phyloP scores from a whole-genome alignment of 768 basidiomycete species.

The Mycena belliarum region DNA sequence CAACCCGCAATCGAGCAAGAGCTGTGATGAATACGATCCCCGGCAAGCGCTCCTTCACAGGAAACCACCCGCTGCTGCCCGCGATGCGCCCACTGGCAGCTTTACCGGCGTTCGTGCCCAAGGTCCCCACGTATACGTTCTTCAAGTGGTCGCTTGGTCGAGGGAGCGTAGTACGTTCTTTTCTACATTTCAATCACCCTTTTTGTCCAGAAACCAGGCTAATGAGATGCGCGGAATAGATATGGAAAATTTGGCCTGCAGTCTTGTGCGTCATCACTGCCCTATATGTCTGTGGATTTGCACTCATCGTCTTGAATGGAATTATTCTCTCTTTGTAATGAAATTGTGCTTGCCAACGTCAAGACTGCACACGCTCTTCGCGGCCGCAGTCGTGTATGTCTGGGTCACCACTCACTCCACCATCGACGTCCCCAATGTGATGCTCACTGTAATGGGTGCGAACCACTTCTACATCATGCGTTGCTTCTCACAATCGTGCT shows the following conservation, averaged over 20 bases:
- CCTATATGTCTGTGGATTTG: background rate
- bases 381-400: conserved; percentile 25
- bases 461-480: background rate
- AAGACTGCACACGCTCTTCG: conserved; percentile 54
- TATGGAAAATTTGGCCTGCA: conserved; percentile 70
- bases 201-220: background rate
- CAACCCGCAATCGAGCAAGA: too few species aligned
- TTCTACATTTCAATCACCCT: too few species aligned
- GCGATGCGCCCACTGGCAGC: conserved; percentile 9
- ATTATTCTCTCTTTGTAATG: too few species aligned
- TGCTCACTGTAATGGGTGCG: conserved; percentile 61
- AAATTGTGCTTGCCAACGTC: too few species aligned
- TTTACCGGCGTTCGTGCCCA: conserved; percentile 9
- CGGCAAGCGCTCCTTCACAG: conserved; percentile 17
- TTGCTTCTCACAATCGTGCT: too few species aligned
- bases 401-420: background rate
- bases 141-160: conserved; percentile 21
- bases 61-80: conserved; percentile 19
- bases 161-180: conserved; percentile 9
- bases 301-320: too few species aligned
- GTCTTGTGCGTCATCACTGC: conserved; percentile 33
- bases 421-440: conserved; percentile 34
- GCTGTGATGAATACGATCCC: background rate
- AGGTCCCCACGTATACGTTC: conserved; percentile 18
- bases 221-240: conserved; percentile 25